Conservation (phyloP, 2,329 filamentous ascomycete genomes). For the Talaromyces pinophilus region DNA sequence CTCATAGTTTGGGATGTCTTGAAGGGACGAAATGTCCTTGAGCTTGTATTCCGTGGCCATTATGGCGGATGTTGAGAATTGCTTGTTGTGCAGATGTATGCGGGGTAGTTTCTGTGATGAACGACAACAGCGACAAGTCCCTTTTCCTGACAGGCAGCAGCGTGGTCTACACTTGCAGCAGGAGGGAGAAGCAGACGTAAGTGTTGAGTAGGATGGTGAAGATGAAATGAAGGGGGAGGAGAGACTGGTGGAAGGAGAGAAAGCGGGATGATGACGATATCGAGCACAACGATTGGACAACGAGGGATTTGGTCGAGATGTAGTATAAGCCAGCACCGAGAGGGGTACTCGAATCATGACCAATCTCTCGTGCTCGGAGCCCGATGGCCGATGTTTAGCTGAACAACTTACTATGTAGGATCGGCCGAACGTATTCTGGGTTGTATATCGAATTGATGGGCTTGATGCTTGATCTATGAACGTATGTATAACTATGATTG, state of each 20-base stretch:
- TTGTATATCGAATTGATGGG: not conserved
- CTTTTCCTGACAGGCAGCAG: constrained; percentile 17
- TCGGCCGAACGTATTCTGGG: not conserved
- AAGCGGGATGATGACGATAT: constrained; percentile 17
- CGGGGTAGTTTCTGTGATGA: not conserved
- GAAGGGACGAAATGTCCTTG: constrained; percentile 72
- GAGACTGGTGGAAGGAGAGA: not conserved
- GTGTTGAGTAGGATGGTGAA: not conserved
- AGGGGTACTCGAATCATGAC: constrained; percentile 10
- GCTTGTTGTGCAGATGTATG: constrained; percentile 1
- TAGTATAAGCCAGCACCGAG: constrained; percentile 1
- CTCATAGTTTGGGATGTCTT: constrained; percentile 71
- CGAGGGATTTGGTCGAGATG: constrained; percentile 1
- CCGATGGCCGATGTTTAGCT: not conserved
- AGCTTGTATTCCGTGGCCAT: constrained; percentile 55
- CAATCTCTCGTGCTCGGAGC: not conserved
- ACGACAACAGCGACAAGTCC: constrained; percentile 19
- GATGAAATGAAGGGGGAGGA: not conserved
- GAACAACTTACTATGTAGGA: not conserved
- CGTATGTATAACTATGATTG: not conserved
- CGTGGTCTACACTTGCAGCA: constrained; percentile 21
- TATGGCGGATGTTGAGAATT: constrained; percentile 26
- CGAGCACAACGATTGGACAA: constrained; percentile 13
- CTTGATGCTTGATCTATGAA: not conserved
- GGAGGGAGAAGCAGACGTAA: not conserved